Evolutionary conservation across 306 rosid genomes (phyloP).

Genomic region (Hippophae rhamnoides): DNA sequence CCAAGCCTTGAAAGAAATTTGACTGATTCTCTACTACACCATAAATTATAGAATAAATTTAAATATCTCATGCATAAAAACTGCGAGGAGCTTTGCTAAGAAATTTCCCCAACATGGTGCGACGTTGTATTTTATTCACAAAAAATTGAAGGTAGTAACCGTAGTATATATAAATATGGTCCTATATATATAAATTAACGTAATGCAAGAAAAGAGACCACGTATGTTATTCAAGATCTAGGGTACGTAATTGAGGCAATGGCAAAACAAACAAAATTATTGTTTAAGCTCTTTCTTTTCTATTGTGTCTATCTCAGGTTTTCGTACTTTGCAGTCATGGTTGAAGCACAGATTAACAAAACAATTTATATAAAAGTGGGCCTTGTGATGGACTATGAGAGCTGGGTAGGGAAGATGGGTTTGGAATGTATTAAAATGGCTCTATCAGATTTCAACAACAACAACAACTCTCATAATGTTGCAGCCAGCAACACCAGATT

Average conservation of each 20-base stretch:
- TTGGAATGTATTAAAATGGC: conserved; percentile 28
- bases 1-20: not conserved
- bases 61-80: no score
- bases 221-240: no score
- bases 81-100: no score
- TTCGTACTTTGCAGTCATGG: not conserved
- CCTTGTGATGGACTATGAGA: conserved; percentile 19
- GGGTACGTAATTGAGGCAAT: no score
- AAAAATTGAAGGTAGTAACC: no score
- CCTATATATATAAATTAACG: no score
- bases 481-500: conserved; percentile 1
- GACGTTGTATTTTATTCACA: not conserved
- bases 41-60: no score
- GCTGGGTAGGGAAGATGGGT: conserved; percentile 21
- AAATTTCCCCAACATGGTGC: no score
- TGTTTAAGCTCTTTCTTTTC: not conserved
- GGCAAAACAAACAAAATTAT: no score
- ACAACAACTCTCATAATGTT: no score
- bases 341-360: not conserved
- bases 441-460: conserved; percentile 18
- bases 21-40: not conserved
- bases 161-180: no score
- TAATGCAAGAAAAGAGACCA: no score
- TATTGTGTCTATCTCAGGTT: not conserved
- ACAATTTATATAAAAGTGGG: conserved; percentile 2